Base-by-base conservation (phyloP, 768 basidiomycete genomes). In the Jaapia argillacea region DNA sequence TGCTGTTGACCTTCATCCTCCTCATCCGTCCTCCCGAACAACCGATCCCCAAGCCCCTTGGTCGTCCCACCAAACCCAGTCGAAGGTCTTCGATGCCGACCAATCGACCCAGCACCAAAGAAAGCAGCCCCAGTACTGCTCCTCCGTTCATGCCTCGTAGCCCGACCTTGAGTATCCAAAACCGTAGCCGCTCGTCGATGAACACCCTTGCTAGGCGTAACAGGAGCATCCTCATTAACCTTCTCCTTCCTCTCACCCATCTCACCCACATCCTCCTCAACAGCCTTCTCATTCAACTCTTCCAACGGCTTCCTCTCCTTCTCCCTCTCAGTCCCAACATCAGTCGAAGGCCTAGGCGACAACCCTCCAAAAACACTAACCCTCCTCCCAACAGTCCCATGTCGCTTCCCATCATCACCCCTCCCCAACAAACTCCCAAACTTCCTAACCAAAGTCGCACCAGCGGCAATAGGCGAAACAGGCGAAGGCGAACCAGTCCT, bases 131-230 rank as follows among this genome's bases (percentile, higher is more conserved):
- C 81, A 0, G 81, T 84, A 54, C 84, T 87, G 54, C 83, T 85
- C 54, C 87, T 63, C 54, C 86, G 68, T 49, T 85, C 82, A 56
- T 89, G 86, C 35, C 79, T 67, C 12, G 68, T 64, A 20, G 77
- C 63, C 12, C 78, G 68, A 13, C 78, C 74, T 39, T 76, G 71
- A 0, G 84, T 74, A 57, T 89, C 86, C 25, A 88, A 56, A 27
- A 88, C 70, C 13, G 86, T 87, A 45, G 85, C 84, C 3, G 85
- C 85, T 4, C 86, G 70, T 18, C 86, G 73, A 59, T 87, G 86
- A 41, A 78, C 53, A 0, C 79, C 78, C 56, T 80, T 79, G 46
- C 76, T 77, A 12, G 37, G 37, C 10, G 37, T 10, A 12, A 21
- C 7, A 21, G 37, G 37, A 7, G 10, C 37, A 22, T 38, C 52